Percentiles rank a stretch among this genome's conserved stretches.
These are phyloP conservation scores for Hymenoscyphus scutula DNA, from an alignment of 2,329 filamentous ascomycete genomes.

Conservation along the genomic window DNA sequence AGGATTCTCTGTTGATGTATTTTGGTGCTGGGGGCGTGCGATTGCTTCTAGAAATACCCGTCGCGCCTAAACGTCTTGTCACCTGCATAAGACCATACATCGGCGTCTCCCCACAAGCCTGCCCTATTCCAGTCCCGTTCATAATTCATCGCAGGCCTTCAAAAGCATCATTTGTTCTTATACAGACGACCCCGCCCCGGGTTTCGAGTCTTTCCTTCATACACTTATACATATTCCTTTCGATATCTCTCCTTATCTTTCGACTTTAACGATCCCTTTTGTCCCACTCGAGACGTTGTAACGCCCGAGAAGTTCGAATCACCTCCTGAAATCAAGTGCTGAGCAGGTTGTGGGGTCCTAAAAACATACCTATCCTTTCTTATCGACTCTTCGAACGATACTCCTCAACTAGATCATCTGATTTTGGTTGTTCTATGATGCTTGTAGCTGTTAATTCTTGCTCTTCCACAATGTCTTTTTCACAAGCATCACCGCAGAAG, in stretches of 20 bases:
- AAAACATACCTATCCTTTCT: conserved; percentile 6
- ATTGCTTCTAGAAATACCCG: conserved; percentile 29
- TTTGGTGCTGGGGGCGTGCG: conserved; percentile 3
- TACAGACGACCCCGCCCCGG: conserved; percentile 6
- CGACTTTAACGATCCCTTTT: neutral
- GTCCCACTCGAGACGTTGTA: neutral
- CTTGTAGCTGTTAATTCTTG: conserved; percentile 28
- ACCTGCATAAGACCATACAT: conserved; percentile 29
- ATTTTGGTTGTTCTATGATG: conserved; percentile 28
- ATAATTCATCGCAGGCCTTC: conserved; percentile 16
- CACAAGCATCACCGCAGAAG: conserved; percentile 32
- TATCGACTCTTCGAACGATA: neutral
- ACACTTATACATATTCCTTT: conserved; percentile 10
- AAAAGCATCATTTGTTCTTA: conserved; percentile 28
- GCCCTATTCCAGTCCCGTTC: conserved; percentile 11
- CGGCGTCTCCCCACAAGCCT: conserved; percentile 20
- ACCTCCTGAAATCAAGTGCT: conserved; percentile 15
- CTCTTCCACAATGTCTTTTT: conserved; percentile 32
- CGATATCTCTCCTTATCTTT: conserved; percentile 9
- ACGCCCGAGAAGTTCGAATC: conserved; percentile 1
- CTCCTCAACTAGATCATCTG: conserved; percentile 2
- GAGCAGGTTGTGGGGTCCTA: conserved; percentile 10
- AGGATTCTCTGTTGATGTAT: neutral
- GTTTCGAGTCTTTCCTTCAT: conserved; percentile 11
- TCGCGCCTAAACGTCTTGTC: conserved; percentile 31